Base-by-base conservation (phyloP, 2,329 filamentous ascomycete species). In the Alternaria triticina region DNA sequence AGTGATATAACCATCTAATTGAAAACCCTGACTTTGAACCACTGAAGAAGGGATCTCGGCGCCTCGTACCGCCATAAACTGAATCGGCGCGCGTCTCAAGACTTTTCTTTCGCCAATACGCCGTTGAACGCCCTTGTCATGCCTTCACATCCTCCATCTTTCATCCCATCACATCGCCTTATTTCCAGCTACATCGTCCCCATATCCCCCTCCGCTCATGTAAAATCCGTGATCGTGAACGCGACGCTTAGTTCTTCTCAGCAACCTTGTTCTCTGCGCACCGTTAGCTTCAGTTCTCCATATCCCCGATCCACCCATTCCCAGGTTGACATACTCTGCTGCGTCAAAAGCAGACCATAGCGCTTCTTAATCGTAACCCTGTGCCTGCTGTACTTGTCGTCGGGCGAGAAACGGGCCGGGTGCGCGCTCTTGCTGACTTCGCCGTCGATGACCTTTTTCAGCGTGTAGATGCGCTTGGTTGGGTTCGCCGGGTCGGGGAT, bases 341-440 rank as follows among this genome's bases (percentile, higher is more conserved):
- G 93, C 57, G 92, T 96, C 80, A 97, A 84, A 66, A 98, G 88
- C 68, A 97, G 86, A 52, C 91, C 91, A 79, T 97, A 98, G 77
- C 96, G 88, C 85, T 92, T 94, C 90, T 97, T 97, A 76, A 98
- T 87, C 20, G 94, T 96, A 54, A 98, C 94, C 74, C 96, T 90
- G 84, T 98, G 95, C 79, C 88, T 86, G 77, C 94, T 97, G 88
- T 96, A 98, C 87, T 97, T 97, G 87, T 99, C 96, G 83, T 99
- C 96, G 68, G 96, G 96, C 50, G 93, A 97, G 86, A 98, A 99
- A 73, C 96, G 88, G 46, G 96, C 96, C 50, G 96, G 95, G 84
- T 98, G 95, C 60, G 96, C 96, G 57, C 92, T 96, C 87, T 97
- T 97, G 81, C 95, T 97, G 77, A 97, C 93, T 79, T 94, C 89